Base-by-base conservation (phyloP, 176 grass and related monocot species). In the Alloteropsis semialata region DNA sequence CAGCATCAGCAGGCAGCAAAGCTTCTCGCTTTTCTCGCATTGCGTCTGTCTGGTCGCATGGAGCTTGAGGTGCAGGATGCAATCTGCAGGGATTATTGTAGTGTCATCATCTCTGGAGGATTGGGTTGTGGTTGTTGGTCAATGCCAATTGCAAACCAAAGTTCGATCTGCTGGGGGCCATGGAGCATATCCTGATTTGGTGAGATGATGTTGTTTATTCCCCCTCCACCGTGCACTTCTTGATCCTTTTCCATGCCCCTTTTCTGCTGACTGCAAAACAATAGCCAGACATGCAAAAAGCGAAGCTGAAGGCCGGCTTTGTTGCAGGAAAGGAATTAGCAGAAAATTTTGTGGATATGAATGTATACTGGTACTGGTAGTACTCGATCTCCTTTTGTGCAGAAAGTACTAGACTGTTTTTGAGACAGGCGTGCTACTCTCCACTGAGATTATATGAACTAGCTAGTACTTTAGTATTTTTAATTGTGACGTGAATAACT, bases 131-230 rank as follows among this genome's bases (percentile, higher is more conserved):
- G 63, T 3, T 22, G 46, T 46, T 72, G 39, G 25, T 76, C 74
- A 69, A 53, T 61, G 24, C 65, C 36, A 41, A 3, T 18, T 25
- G 44, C 51, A 18, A 27, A 62, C 16, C 8, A 36, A 55, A 55
- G 10, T 30, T 19, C 3, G 38, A 84, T 76, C 13, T 51, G 29
- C 8, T 56, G 17, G 57, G 73, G 33, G 27, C 43, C 13, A 19
- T 65, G 28, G 59, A 11, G 16, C 29, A 57, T 42, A 74, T 69
- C 64, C 71, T 76, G 77, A 81, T 81, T 44, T 85, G 77, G 77
- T 79, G 74, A 72, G 81, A 88, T 65, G 65, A 64, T 66, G 81
- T 48, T 81, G 60, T 89, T 77, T 77, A 81, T 85, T 45, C 44
- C 17, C 1, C 32, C 51, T 43, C 72, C 33, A 27, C 56, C 74